Conservation (phyloP, 768 basidiomycete species). For the Amanita fuliginea region DNA sequence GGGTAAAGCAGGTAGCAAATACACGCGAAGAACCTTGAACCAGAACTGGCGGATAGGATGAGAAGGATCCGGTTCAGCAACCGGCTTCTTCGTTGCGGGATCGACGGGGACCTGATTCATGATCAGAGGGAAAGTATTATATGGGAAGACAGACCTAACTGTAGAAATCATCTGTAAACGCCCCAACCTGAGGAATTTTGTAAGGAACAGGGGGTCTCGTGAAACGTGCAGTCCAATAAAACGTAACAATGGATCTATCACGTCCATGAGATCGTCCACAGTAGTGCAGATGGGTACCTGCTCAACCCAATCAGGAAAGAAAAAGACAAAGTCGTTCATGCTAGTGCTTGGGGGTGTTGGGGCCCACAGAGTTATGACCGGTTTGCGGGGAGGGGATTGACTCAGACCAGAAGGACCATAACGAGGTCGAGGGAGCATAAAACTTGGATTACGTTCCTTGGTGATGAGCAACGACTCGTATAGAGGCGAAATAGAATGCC, state of each 20-base stretch:
- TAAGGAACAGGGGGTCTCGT: constrained; percentile 66
- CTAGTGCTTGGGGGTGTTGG: constrained; percentile 76
- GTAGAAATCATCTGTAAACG: constrained; percentile 49
- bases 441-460: constrained; percentile 54
- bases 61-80: constrained; percentile 40
- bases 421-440: constrained; percentile 50
- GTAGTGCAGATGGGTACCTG: constrained; percentile 54
- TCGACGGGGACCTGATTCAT: constrained; percentile 34
- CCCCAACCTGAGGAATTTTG: constrained; percentile 73
- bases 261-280: constrained; percentile 59
- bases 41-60: constrained; percentile 70
- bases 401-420: constrained; percentile 49
- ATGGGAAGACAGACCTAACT: constrained; percentile 18
- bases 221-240: constrained; percentile 77
- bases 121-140: background rate
- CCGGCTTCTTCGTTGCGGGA: constrained; percentile 48
- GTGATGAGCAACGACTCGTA: constrained; percentile 43
- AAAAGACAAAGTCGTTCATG: constrained; percentile 75
- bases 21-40: constrained; percentile 69
- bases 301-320: constrained; percentile 78
- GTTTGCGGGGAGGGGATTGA: constrained; percentile 44
- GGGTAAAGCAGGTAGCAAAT: constrained; percentile 80
- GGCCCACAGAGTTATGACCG: constrained; percentile 61
- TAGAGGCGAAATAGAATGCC: constrained; percentile 55
- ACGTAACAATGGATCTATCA: constrained; percentile 70